Conservation (phyloP, 306 rosid species). For the Prunus padus region DNA sequence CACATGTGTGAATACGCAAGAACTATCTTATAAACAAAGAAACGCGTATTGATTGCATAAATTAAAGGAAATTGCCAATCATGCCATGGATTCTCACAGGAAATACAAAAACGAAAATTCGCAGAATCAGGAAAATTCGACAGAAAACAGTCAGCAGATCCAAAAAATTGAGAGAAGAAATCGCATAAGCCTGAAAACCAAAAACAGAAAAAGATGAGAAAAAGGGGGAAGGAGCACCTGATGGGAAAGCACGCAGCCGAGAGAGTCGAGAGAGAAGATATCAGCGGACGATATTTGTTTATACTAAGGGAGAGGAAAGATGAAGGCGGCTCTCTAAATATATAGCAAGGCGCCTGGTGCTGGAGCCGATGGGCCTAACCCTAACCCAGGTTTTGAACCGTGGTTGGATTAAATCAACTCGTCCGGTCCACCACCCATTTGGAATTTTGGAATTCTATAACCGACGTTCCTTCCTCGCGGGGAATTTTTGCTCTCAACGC, state of each 20-base stretch:
- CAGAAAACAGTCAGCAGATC: not conserved
- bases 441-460: not conserved
- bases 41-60: not conserved
- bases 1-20: not conserved
- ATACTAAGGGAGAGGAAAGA: not conserved
- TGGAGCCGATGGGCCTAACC: not conserved
- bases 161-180: not conserved
- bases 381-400: constrained; percentile 3
- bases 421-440: not conserved
- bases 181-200: not conserved
- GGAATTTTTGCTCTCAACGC: not conserved
- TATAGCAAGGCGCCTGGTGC: not conserved
- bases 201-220: not conserved
- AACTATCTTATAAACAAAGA: not conserved
- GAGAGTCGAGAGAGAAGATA: not conserved
- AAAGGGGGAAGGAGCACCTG: not conserved
- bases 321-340: not conserved
- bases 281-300: not conserved
- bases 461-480: not conserved
- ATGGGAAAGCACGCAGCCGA: constrained; percentile 1
- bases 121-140: not conserved
- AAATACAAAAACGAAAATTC: not conserved
- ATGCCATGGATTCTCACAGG: not conserved
- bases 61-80: not conserved
- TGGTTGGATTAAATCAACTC: not conserved